phyloP scores from a whole-genome alignment of 768 basidiomycete species.

The Trametes meyenii region DNA sequence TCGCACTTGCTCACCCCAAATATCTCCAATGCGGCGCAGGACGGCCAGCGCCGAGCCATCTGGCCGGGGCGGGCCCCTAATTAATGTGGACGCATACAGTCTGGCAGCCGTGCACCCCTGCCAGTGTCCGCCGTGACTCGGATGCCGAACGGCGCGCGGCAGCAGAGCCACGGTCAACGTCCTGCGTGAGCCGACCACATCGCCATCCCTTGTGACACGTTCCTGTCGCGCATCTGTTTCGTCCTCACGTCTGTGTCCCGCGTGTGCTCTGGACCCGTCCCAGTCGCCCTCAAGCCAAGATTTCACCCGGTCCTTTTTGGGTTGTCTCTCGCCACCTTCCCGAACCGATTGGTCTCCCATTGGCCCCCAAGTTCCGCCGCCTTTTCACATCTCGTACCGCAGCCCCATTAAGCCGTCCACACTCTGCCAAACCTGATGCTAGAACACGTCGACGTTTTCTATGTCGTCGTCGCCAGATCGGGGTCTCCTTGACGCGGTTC shows the following conservation, averaged over 20 bases:
- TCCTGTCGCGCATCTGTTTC: not conserved
- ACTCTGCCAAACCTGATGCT: not conserved
- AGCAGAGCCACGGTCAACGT: not conserved
- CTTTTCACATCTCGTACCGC: constrained; percentile 2
- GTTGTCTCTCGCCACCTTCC: not conserved
- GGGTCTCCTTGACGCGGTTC: not conserved
- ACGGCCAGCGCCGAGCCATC: not conserved
- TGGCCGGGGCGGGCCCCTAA: not conserved
- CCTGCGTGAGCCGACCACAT: not conserved
- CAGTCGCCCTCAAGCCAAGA: constrained; percentile 3
- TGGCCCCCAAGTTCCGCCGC: constrained; percentile 7
- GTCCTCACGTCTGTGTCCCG: not conserved
- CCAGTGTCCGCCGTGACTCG: not conserved
- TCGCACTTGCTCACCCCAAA: constrained; percentile 2
- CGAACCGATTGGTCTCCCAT: constrained; percentile 1
- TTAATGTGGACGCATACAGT: not conserved
- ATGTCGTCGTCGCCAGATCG: not conserved
- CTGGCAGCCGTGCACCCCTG: too few relatives aligned
- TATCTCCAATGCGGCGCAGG: not conserved
- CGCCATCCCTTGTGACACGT: constrained; percentile 10
- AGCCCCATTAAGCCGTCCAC: not conserved
- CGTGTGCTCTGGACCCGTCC: not conserved
- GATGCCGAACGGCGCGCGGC: not conserved
- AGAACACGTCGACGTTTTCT: not conserved
- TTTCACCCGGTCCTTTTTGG: constrained; percentile 14